Percentiles rank a stretch among this genome's conserved stretches.
Conservation (phyloP, 1,284 basidiomycete genomes). For the Fomitiporia mediterranea region DNA sequence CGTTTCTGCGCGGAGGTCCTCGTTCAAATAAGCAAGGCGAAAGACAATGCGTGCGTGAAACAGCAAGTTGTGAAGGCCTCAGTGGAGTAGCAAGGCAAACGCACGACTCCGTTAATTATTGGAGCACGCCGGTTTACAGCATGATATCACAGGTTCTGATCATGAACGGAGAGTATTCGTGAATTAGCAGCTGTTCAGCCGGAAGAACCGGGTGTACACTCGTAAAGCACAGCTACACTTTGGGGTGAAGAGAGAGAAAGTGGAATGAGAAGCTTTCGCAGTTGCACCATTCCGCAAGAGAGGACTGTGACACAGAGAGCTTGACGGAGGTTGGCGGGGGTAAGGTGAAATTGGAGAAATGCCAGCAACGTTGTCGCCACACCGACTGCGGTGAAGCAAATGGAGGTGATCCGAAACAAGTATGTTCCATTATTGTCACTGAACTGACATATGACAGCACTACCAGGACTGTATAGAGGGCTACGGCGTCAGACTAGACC, state of each 20-base stretch:
- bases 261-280: neutral
- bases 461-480: neutral
- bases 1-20: neutral
- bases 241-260: neutral
- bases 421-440: neutral
- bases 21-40: slow-evolving; percentile 8
- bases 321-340: neutral
- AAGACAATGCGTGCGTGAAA: slow-evolving; percentile 4
- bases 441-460: neutral
- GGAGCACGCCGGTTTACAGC: slow-evolving; percentile 12
- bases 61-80: slow-evolving; percentile 8
- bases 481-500: neutral
- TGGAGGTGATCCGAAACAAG: neutral
- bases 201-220: neutral
- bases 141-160: slow-evolving; percentile 4
- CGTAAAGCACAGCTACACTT: neutral
- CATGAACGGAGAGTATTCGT: neutral
- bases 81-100: slow-evolving; percentile 1
- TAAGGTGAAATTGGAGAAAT: neutral
- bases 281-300: neutral
- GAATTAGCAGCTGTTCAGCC: neutral
- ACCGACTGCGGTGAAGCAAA: neutral
- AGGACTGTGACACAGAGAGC: neutral
- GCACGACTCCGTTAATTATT: slow-evolving; percentile 10
- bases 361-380: slow-evolving; percentile 10